These are phyloP conservation scores for Schizopora paradoxa DNA, from an alignment of 1,284 basidiomycete genomes.

Conservation along the genomic window DNA sequence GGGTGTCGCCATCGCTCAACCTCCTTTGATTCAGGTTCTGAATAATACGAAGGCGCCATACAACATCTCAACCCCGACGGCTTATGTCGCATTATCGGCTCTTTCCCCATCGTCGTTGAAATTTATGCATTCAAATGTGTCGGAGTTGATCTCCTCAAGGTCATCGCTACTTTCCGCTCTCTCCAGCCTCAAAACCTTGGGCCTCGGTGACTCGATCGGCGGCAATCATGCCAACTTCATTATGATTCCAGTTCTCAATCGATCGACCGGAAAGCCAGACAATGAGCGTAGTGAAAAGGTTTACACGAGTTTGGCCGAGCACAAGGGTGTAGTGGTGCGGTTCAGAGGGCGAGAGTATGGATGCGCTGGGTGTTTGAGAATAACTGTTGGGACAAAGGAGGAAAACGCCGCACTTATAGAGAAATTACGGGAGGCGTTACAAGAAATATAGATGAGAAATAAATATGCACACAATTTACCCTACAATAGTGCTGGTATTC, in stretches of 20 bases:
- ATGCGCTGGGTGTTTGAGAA: constrained; percentile 83
- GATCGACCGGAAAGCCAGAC: constrained; percentile 47
- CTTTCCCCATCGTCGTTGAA: constrained; percentile 61
- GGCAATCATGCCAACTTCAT: constrained; percentile 92
- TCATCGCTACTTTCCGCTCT: constrained; percentile 47
- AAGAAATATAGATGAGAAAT: constrained; percentile 17
- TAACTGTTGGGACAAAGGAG: constrained; percentile 84
- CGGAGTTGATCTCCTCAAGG: constrained; percentile 58
- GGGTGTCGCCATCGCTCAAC: constrained; percentile 87
- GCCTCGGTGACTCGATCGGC: constrained; percentile 73
- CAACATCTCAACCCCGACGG: constrained; percentile 91
- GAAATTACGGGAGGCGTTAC: constrained; percentile 44
- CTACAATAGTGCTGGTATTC: no score
- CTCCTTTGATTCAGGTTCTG: constrained; percentile 86
- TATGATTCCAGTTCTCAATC: constrained; percentile 71
- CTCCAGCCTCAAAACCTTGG: constrained; percentile 39
- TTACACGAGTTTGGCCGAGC: constrained; percentile 85
- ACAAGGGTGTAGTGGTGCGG: constrained; percentile 84
- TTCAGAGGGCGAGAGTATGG: constrained; percentile 86
- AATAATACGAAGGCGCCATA: constrained; percentile 98
- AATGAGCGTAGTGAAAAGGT: constrained; percentile 64
- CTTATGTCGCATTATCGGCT: constrained; percentile 78
- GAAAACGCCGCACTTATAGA: constrained; percentile 64
- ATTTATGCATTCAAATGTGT: constrained; percentile 63
- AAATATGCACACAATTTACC: no score